phyloP scores from a whole-genome alignment of 2,329 filamentous ascomycete genomes.

The Phaeosphaeriaceae sp. region DNA sequence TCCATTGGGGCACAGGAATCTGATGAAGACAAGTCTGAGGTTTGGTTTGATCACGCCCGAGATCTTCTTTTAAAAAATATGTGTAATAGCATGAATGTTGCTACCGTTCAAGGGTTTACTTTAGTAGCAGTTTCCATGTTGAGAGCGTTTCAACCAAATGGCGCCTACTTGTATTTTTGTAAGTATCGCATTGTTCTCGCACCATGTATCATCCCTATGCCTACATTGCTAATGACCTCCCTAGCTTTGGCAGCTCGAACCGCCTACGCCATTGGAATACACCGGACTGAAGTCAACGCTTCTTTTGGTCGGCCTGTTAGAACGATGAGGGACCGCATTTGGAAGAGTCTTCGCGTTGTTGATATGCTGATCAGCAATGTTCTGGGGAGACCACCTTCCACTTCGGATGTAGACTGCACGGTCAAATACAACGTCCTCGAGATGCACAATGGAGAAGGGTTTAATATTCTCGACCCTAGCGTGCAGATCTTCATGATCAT shows the following conservation, averaged over 20 bases:
- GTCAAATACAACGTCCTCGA: conserved; percentile 47
- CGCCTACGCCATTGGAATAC: conserved; percentile 60
- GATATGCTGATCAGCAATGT: conserved; percentile 60
- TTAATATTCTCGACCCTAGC: conserved; percentile 40
- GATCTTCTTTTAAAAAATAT: conserved; percentile 55
- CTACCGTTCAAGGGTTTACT: conserved; percentile 59
- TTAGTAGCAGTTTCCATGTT: conserved; percentile 61
- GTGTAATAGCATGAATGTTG: conserved; percentile 56
- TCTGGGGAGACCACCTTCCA: conserved; percentile 60
- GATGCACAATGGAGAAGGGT: conserved; percentile 18
- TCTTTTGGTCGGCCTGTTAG: conserved; percentile 54
- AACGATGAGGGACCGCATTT: conserved; percentile 56
- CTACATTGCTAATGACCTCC: not conserved
- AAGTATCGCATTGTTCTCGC: not conserved
- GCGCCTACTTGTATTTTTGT: conserved; percentile 60
- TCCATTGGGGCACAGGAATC: conserved; percentile 57
- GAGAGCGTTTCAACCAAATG: conserved; percentile 59
- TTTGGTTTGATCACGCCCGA: conserved; percentile 56
- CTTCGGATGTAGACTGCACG: conserved; percentile 58
- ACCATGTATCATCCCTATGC: not conserved
- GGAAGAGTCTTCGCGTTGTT: conserved; percentile 60
- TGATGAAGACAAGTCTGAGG: conserved; percentile 52
- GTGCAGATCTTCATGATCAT: conserved; percentile 58
- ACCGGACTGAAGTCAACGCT: conserved; percentile 59
- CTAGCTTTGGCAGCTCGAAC: conserved; percentile 56